Evolutionary conservation across 1,284 basidiomycete genomes (phyloP), one percentile per base, ranked within the genome.

Genomic region (Rhodotorula sp.): DNA sequence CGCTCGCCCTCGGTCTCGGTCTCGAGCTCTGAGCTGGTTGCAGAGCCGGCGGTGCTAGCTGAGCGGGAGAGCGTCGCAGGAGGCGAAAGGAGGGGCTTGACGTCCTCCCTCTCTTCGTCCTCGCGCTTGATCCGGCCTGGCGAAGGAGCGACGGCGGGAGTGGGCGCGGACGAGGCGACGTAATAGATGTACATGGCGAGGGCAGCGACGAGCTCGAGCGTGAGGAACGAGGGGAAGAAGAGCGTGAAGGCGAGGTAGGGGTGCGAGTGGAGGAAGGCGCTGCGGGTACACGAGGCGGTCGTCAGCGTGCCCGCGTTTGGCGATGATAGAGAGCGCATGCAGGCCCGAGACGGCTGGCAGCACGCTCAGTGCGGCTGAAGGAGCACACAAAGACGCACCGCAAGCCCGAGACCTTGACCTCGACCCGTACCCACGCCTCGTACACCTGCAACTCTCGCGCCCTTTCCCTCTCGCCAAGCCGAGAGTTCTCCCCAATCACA

Each of bases 191-290:
- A 67, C 52, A 61, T 41, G 34, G 50, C 44, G 45, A 67, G 59
- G 1, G 58, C 65, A 13, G 65, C 65, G 52, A 61, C 1, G 45
- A 34, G 34, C 34, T 67, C 65, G 46, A 67, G 25, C 27, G 53
- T 14, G 65, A 67, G 65, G 53, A 67, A 67, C 5, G 65, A 49
- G 21, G 65, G 65, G 65, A 67, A 13, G 50, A 67, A 67, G 59
- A 54, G 3, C 45, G 41, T 5, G 53, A 67, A 67, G 21, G 41
- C 1, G 25, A 67, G 21, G 59, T 60, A 67, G 10, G 65, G 59
- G 59, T 67, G 65, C 12, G 12, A 7, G 41, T 67, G 44, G 16
- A 57, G 21, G 53, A 67, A 16, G 4, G 60, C 46, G n/a, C 66
- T 67, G 66, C n/a, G 19, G 9, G 52, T 17, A 23, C 0, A 23